Evolutionary conservation across 495 filamentous ascomycete genomes (phyloP).

Genomic region (Apodospora peruviana): DNA sequence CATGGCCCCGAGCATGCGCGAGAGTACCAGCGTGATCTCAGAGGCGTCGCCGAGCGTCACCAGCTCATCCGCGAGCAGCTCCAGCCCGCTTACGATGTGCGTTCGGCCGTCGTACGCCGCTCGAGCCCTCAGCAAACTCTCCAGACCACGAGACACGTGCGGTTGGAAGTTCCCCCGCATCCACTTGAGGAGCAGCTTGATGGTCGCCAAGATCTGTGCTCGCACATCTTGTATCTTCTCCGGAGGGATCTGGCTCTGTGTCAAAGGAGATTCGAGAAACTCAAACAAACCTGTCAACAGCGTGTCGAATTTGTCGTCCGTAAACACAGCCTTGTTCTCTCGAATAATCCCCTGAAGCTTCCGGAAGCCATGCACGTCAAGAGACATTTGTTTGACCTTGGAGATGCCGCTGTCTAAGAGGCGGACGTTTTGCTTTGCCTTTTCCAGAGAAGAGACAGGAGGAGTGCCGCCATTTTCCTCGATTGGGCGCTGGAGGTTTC

Average conservation of each 20-base stretch:
- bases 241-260: constrained; percentile 35
- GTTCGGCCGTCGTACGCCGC: constrained; percentile 51
- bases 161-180: constrained; percentile 58
- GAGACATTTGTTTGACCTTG: constrained; percentile 60
- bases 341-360: constrained; percentile 78
- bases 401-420: constrained; percentile 72
- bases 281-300: constrained; percentile 68
- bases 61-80: constrained; percentile 48
- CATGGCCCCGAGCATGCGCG: constrained; percentile 31
- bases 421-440: constrained; percentile 45
- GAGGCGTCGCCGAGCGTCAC: constrained; percentile 45
- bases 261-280: constrained; percentile 58
- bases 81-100: constrained; percentile 49
- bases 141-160: constrained; percentile 59
- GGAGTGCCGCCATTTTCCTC: constrained; percentile 9
- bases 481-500: constrained; percentile 25
- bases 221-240: constrained; percentile 68
- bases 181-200: constrained; percentile 69
- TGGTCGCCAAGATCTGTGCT: constrained; percentile 74
- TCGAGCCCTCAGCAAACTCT: constrained; percentile 62
- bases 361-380: constrained; percentile 85
- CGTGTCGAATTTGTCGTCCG: constrained; percentile 65
- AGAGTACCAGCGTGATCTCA: constrained; percentile 43
- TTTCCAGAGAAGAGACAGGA: constrained; percentile 37
- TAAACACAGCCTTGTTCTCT: constrained; percentile 52